phyloP scores from a whole-genome alignment of 192 early-diverging fungal genomes.

The Glomus cerebriforme region DNA sequence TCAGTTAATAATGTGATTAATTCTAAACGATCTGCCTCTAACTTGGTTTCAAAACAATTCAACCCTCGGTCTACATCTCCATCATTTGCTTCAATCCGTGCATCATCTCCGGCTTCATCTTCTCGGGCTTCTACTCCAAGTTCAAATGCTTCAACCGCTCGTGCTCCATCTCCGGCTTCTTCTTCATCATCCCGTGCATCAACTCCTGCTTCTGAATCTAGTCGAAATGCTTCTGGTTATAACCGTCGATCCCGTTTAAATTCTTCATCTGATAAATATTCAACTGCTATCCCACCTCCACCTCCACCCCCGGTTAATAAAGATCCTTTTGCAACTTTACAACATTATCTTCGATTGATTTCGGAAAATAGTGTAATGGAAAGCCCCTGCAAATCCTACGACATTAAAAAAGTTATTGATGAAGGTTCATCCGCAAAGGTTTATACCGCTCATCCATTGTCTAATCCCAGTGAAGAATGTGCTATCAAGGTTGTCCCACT shows the following conservation, averaged over 20 bases:
- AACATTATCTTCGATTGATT: constrained; percentile 28
- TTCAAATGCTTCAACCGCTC: background rate
- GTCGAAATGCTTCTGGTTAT: background rate
- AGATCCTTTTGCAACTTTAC: background rate
- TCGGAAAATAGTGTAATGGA: background rate
- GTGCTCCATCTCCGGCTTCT: background rate
- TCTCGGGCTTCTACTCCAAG: background rate
- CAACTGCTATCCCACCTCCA: background rate
- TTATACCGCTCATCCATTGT: constrained; percentile 1
- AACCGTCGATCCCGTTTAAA: background rate
- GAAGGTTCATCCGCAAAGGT: constrained; percentile 35
- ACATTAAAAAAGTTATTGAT: constrained; percentile 29
- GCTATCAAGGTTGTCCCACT: constrained; percentile 32
- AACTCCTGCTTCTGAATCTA: constrained; percentile 21
- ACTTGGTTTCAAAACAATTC: no score
- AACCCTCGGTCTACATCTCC: no score
- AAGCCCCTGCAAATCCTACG: constrained; percentile 6
- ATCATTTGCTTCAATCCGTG: no score
- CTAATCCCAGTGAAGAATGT: constrained; percentile 6
- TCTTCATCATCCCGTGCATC: constrained; percentile 10
- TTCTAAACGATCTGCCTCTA: background rate
- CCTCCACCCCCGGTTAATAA: constrained; percentile 12
- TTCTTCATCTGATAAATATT: background rate
- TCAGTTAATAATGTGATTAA: background rate
- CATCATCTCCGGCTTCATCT: background rate